Evolutionary conservation across 495 filamentous ascomycete species (phyloP).

Genomic region (Parathielavia hyrcaniae): DNA sequence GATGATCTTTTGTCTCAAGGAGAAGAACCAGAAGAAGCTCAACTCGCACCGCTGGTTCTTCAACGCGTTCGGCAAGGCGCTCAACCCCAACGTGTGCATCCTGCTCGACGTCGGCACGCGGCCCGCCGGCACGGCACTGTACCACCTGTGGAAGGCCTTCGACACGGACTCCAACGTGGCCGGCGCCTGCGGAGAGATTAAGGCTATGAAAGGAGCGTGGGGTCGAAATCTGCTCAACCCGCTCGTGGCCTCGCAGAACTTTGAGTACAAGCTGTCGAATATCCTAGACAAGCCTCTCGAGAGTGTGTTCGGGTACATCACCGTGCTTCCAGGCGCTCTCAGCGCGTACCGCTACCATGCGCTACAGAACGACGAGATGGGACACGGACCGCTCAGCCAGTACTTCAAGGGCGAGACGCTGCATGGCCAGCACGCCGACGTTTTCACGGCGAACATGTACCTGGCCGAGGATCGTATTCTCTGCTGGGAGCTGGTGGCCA

Average conservation of each 20-base stretch:
- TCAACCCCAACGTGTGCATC: conserved; percentile 95
- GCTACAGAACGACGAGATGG: conserved; percentile 91
- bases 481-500: conserved; percentile 98
- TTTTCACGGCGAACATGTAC: conserved; percentile 99
- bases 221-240: conserved; percentile 85
- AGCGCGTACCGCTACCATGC: conserved; percentile 96
- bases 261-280: conserved; percentile 99
- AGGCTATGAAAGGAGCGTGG: conserved; percentile 82
- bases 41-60: conserved; percentile 99
- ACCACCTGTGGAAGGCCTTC: conserved; percentile 98
- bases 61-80: conserved; percentile 88
- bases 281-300: conserved; percentile 97
- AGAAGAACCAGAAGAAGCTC: conserved; percentile 95
- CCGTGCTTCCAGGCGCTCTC: conserved; percentile 88
- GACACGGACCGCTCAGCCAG: conserved; percentile 90
- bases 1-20: conserved; percentile 97
- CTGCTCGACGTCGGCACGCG: conserved; percentile 93
- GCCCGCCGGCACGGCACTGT: conserved; percentile 78
- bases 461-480: conserved; percentile 97
- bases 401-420: conserved; percentile 99
- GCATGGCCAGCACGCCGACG: conserved; percentile 93
- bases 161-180: conserved; percentile 95
- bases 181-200: conserved; percentile 95
- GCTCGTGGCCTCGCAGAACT: conserved; percentile 94
- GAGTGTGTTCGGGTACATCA: conserved; percentile 96